Evolutionary conservation across 129 eudicot species (phyloP).

Genomic region (Helianthus tuberosus): DNA sequence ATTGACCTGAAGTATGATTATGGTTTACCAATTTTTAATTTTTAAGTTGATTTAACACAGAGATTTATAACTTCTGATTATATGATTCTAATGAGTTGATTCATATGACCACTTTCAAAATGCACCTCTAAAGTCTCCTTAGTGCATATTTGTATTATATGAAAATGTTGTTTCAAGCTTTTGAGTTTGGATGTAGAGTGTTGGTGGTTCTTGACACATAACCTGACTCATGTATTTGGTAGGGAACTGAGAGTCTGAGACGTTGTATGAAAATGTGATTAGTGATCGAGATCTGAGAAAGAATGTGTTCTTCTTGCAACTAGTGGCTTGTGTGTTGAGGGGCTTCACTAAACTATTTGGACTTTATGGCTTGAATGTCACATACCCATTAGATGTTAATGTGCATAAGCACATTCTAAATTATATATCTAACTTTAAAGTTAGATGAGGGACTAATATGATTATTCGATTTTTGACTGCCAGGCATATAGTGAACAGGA

Average conservation of each 20-base stretch:
- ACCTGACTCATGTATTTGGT: background rate
- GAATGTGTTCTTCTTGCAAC: background rate
- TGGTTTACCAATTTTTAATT: background rate
- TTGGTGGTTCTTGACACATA: constrained; percentile 1
- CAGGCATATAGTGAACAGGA: constrained; percentile 92
- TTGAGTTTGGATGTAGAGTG: background rate
- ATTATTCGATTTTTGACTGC: constrained; percentile 1
- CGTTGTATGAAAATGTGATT: background rate
- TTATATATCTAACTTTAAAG: background rate
- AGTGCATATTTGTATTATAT: background rate
- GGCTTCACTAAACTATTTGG: background rate
- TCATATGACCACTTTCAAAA: background rate
- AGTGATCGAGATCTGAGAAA: background rate
- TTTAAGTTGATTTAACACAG: background rate
- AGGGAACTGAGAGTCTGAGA: background rate
- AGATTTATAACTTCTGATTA: background rate
- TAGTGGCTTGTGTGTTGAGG: background rate
- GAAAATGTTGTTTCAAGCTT: constrained; percentile 1
- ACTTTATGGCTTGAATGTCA: background rate
- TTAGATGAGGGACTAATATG: constrained; percentile 10
- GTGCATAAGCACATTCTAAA: background rate
- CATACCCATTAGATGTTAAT: background rate
- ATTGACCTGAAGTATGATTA: background rate
- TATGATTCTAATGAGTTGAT: background rate
- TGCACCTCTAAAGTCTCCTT: background rate